Evolutionary conservation across 768 basidiomycete genomes (phyloP), one percentile per base, ranked within the genome.

Genomic region (Trametes maxima): DNA sequence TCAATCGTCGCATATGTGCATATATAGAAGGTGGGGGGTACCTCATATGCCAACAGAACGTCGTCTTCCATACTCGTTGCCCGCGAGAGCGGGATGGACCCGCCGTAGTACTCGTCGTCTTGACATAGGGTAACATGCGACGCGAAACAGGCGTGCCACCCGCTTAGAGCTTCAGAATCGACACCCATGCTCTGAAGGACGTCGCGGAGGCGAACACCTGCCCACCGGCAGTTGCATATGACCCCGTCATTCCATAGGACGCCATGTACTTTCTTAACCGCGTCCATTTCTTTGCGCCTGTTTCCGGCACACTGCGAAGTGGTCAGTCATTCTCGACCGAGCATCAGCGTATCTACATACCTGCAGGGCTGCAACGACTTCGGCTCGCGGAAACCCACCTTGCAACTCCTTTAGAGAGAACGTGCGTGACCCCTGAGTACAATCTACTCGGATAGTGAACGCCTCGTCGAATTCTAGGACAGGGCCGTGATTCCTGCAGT

Each of bases 401-500:
- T 76, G 79, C 40, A 87, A 67, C 17, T 80, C 74, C 12, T 63
- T 65, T 35, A 83, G 33, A 1, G 78, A 78, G 19, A 68, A 80
- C 60, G 3, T 65, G 69, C 53, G 71, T 69, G 13, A 67, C 47
- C 76, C 78, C 36, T 74, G 77, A 35, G 43, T 12, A 5, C 57
- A 53, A 16, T 62, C 19, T n/a, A 64, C 53, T 22, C 43, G 37
- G 39, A 64, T 33, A 10, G 52, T 57, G 56, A 58, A 66, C 6
- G 73, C 67, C n/a, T 76, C 77, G 59, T 80, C 78, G 52, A 84
- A 81, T 47, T 80, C 78, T 12, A 79, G 74, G 36, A 85, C 84
- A 21, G 79, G 80, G 46, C 88, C 84, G 66, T 91, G 89, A 67
- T 91, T 91, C 36, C 90, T 83, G 60, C 83, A 84, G 67, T 89